A percentile compares a stretch with the other conserved stretches of the same genome.
These are phyloP conservation scores for Botrytis medusae DNA, from an alignment of 2,329 filamentous ascomycete species.

Conservation along the genomic window DNA sequence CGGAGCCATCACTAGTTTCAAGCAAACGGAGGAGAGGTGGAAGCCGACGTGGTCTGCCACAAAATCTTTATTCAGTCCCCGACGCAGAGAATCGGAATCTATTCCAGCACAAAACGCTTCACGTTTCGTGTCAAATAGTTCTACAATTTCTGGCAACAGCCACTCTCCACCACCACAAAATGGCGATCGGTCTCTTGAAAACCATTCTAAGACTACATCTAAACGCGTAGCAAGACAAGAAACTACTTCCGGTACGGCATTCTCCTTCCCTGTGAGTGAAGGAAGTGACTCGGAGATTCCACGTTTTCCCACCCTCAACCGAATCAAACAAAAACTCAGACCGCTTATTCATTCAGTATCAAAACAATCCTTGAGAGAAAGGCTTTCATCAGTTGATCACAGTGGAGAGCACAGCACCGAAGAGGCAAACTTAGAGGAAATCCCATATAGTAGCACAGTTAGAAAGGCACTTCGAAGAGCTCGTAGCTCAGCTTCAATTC, in stretches of 20 bases:
- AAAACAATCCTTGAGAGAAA: background rate
- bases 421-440: background rate
- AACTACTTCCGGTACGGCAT: background rate
- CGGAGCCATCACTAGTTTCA: conserved; percentile 14
- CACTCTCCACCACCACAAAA: background rate
- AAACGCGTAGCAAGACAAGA: background rate
- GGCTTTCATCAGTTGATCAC: background rate
- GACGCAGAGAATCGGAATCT: conserved; percentile 8
- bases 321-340: conserved; percentile 7
- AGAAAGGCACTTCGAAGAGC: conserved; percentile 4
- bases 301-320: background rate
- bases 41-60: conserved; percentile 16
- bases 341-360: conserved; percentile 14
- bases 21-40: conserved; percentile 13
- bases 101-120: background rate
- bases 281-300: conserved; percentile 16
- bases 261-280: conserved; percentile 13
- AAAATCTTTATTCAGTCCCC: background rate
- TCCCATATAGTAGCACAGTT: background rate
- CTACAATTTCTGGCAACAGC: background rate
- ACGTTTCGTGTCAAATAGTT: background rate
- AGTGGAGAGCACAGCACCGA: background rate
- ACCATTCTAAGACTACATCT: background rate
- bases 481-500: conserved; percentile 14
- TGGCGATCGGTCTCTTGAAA: background rate